Conservation (phyloP, 2,329 filamentous ascomycete species). For the Diaporthe citriasiana region DNA sequence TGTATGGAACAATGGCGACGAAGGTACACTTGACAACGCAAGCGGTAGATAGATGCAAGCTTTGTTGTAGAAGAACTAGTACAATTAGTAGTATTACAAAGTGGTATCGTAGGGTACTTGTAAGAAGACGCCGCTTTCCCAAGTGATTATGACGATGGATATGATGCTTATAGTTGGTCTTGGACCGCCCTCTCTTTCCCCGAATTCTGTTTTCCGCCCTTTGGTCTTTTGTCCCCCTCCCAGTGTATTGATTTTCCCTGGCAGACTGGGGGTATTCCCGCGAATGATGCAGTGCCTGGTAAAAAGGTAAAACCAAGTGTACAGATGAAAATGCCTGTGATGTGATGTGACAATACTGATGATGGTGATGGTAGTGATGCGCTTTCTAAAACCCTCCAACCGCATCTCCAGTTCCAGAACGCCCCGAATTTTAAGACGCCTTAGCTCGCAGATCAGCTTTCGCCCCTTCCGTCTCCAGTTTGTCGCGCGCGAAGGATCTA, state of each 20-base stretch:
- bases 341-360: constrained; percentile 19
- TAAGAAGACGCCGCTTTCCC: constrained; percentile 21
- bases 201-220: neutral
- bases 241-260: neutral
- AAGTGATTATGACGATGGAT: constrained; percentile 16
- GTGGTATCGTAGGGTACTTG: constrained; percentile 20
- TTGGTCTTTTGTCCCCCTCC: constrained; percentile 5
- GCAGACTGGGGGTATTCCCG: constrained; percentile 22
- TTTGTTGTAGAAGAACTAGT: constrained; percentile 11
- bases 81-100: constrained; percentile 29
- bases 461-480: neutral
- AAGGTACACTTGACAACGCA: neutral
- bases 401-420: constrained; percentile 21
- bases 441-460: constrained; percentile 4
- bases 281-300: constrained; percentile 28
- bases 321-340: constrained; percentile 28
- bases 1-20: no score
- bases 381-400: constrained; percentile 11
- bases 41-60: neutral
- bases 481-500: neutral
- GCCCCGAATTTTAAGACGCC: constrained; percentile 23
- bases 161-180: constrained; percentile 1
- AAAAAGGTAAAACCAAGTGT: constrained; percentile 18
- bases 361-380: neutral
- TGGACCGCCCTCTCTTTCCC: neutral